These are phyloP conservation scores for Lasiosphaeria miniovina DNA, from an alignment of 495 filamentous ascomycete species.

Conservation along the genomic window DNA sequence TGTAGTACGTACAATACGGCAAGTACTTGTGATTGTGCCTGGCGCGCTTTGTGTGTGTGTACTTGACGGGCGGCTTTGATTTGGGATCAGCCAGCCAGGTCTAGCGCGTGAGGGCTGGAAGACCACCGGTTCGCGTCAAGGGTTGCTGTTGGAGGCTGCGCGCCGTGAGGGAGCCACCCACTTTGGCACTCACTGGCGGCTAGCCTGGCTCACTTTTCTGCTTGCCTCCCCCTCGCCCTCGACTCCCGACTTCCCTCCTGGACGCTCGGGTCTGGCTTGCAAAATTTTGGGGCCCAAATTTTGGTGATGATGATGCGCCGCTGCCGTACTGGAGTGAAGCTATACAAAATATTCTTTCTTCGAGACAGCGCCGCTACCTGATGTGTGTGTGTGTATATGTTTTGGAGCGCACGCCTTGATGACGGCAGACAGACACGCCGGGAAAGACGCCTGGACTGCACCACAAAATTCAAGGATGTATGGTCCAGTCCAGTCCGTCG, in stretches of 20 bases:
- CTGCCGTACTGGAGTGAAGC: background rate
- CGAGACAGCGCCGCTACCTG: background rate
- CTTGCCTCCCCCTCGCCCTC: background rate
- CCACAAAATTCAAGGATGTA: background rate
- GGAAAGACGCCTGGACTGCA: background rate
- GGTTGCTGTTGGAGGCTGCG: conserved; percentile 12
- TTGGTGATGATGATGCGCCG: background rate
- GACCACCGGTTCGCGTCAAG: conserved; percentile 17
- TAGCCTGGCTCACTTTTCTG: too few species aligned
- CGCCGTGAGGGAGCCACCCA: conserved; percentile 18
- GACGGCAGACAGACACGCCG: background rate
- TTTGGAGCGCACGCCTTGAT: background rate
- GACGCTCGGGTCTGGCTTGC: too few species aligned
- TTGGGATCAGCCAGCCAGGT: conserved; percentile 22
- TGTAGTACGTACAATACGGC: too few species aligned
- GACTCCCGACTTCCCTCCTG: background rate
- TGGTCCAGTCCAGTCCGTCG: background rate
- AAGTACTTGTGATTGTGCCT: conserved; percentile 13
- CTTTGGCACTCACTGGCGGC: background rate
- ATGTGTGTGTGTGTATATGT: background rate
- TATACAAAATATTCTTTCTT: background rate
- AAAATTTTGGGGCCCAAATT: background rate
- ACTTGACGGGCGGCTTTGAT: conserved; percentile 19
- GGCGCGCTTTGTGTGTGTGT: conserved; percentile 11
- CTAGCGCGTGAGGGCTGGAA: conserved; percentile 37